These are phyloP conservation scores for Pseudopediastrum boryanum DNA, from an alignment of 139 green algal species.

Conservation along the genomic window DNA sequence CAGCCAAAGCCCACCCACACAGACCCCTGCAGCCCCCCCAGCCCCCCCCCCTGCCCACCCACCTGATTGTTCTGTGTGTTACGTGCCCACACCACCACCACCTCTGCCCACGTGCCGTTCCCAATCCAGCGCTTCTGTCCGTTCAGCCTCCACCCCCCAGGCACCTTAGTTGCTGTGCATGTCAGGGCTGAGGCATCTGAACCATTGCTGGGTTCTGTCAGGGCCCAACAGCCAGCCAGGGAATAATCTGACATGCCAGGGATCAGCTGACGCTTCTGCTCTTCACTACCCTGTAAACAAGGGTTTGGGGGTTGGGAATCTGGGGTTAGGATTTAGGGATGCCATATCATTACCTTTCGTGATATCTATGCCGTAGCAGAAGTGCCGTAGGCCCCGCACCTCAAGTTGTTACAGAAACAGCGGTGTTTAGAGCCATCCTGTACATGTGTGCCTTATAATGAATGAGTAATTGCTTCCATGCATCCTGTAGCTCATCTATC, in stretches of 20 bases:
- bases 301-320: too few species aligned
- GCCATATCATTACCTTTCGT: too few species aligned
- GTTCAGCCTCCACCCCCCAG: conserved; percentile 88
- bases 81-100: conserved; percentile 85
- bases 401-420: too few species aligned
- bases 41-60: neutral
- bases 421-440: too few species aligned
- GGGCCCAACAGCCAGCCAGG: conserved; percentile 81
- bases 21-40: too few species aligned
- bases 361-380: too few species aligned
- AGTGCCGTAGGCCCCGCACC: too few species aligned
- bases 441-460: too few species aligned
- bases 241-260: conserved; percentile 74
- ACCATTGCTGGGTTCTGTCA: conserved; percentile 92
- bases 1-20: too few species aligned
- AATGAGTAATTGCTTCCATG: too few species aligned
- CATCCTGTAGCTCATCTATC: too few species aligned
- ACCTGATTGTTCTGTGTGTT: conserved; percentile 69
- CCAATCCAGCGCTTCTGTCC: conserved; percentile 96
- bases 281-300: conserved; percentile 84
- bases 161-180: conserved; percentile 76
- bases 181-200: conserved; percentile 82
- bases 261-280: conserved; percentile 88
- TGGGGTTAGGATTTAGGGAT: too few species aligned
- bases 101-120: conserved; percentile 92